Evolutionary conservation across 2,329 filamentous ascomycete species (phyloP).

Genomic region (Fusarium nelsonii): DNA sequence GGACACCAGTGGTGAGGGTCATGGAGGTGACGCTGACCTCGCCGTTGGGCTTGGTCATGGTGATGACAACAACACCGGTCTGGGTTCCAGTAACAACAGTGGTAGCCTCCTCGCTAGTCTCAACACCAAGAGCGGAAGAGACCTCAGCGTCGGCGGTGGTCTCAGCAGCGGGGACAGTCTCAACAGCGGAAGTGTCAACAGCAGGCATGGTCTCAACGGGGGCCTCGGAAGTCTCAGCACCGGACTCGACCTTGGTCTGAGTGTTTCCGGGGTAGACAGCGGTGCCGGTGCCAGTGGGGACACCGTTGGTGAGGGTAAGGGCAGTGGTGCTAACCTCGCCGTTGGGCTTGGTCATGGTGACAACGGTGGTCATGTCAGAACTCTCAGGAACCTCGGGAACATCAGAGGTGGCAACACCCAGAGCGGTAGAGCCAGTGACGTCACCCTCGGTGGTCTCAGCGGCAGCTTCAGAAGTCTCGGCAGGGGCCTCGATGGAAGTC

Average conservation of each 20-base stretch:
- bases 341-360: constrained; percentile 40
- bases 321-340: constrained; percentile 32
- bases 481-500: constrained; percentile 37
- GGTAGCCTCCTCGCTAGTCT: constrained; percentile 17
- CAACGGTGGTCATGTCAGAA: constrained; percentile 19
- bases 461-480: constrained; percentile 25
- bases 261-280: constrained; percentile 15
- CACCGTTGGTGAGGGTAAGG: constrained; percentile 29
- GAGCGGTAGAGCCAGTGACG: constrained; percentile 18
- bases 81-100: constrained; percentile 10
- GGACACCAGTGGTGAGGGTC: constrained; percentile 25
- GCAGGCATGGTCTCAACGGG: constrained; percentile 12
- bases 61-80: constrained; percentile 25
- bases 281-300: constrained; percentile 33
- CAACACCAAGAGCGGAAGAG: constrained; percentile 21
- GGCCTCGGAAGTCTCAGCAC: constrained; percentile 16
- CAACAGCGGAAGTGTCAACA: constrained; percentile 5
- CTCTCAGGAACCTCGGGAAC: constrained; percentile 15
- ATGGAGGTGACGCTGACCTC: constrained; percentile 35
- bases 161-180: neutral
- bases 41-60: constrained; percentile 38
- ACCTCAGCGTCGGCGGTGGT: neutral
- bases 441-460: constrained; percentile 31
- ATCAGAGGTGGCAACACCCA: constrained; percentile 35
- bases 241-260: constrained; percentile 14